These are phyloP conservation scores for Populus pruinosa DNA, from an alignment of 345 rosid genomes.

Conservation along the genomic window DNA sequence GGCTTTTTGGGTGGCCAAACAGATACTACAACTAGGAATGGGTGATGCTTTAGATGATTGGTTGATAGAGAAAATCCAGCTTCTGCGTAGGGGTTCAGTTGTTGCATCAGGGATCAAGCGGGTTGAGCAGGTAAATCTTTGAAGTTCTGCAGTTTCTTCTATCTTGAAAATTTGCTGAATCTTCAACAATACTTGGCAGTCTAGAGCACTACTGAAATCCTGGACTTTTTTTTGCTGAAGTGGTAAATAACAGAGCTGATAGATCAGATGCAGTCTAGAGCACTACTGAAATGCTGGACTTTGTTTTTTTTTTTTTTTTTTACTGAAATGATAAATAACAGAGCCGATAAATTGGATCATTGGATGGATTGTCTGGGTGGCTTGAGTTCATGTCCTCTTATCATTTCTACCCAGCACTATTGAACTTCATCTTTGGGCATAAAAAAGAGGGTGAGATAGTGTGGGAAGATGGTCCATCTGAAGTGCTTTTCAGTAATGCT, in stretches of 20 bases:
- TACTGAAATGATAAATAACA: no score
- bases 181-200: not conserved
- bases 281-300: no score
- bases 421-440: not conserved
- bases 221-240: not conserved
- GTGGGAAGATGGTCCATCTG: not conserved
- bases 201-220: not conserved
- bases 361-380: not conserved
- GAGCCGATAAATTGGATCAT: not conserved
- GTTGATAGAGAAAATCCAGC: constrained; percentile 88
- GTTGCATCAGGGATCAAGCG: constrained; percentile 87
- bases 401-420: not conserved
- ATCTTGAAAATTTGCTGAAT: not conserved
- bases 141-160: not conserved
- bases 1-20: constrained; percentile 99
- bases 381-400: not conserved
- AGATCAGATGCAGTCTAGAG: no score
- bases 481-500: not conserved
- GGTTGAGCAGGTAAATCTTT: constrained; percentile 70
- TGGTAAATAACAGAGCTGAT: not conserved
- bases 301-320: no score
- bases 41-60: constrained; percentile 99
- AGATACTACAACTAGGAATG: constrained; percentile 96
- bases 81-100: constrained; percentile 72
- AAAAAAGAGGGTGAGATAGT: no score